Percentiles rank a stretch among this genome's conserved stretches.
These are phyloP conservation scores for Saturnispora serradocipensis DNA, from an alignment of 805 yeast genomes.

Conservation along the genomic window DNA sequence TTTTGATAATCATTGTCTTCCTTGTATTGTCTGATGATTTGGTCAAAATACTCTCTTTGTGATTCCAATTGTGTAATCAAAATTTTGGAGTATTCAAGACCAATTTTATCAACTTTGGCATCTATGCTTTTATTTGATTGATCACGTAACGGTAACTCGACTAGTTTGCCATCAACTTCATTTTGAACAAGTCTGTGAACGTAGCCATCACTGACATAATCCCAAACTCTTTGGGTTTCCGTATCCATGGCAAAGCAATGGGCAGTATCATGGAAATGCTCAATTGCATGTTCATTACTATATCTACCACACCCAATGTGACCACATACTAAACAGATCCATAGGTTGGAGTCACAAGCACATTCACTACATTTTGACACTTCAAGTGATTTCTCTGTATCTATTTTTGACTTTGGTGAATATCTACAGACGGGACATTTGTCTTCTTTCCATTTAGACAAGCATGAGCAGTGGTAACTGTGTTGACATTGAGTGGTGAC, in stretches of 20 bases:
- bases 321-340: conserved; percentile 90
- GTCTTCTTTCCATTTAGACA: conserved; percentile 83
- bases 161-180: conserved; percentile 82
- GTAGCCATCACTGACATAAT: conserved; percentile 82
- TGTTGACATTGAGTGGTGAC: conserved; percentile 89
- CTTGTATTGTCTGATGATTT: conserved; percentile 30
- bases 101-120: conserved; percentile 45
- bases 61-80: conserved; percentile 75
- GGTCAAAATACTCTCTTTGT: conserved; percentile 76
- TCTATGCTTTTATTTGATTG: conserved; percentile 21
- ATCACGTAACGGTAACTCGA: conserved; percentile 49
- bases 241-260: conserved; percentile 92
- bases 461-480: conserved; percentile 83
- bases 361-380: conserved; percentile 46
- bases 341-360: conserved; percentile 49
- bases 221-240: conserved; percentile 84
- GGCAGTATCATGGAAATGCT: conserved; percentile 66
- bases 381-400: background rate
- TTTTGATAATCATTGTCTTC: conserved; percentile 14
- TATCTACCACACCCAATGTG: conserved; percentile 89
- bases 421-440: conserved; percentile 88
- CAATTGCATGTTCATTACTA: conserved; percentile 75
- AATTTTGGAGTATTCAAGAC: conserved; percentile 72
- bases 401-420: conserved; percentile 33
- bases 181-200: conserved; percentile 81